Evolutionary conservation across 345 rosid species (phyloP), one percentile per base, ranked within the genome.

Genomic region (Bretschneidera sinensis): DNA sequence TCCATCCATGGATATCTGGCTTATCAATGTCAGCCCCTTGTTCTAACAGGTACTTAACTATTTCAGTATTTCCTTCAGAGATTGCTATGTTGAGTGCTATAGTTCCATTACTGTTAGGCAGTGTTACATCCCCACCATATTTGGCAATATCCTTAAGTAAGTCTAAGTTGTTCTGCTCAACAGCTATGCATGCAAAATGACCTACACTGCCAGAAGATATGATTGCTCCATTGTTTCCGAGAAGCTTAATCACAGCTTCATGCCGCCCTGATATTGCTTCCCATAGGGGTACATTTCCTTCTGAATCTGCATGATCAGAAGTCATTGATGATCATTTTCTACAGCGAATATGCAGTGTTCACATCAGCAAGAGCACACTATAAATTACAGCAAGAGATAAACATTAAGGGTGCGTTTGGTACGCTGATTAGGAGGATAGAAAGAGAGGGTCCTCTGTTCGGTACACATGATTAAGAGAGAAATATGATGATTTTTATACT

Each of bases 241-340:
- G 81, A 35, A 83, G 77, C 58, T 82, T 81, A 13, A 75, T 60
- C 52, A 82, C 76, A 1, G 60, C 55, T 28, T 80, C 59, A 55
- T 89, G 92, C 57, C 75, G 64, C 54, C 89, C 92, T 55, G 64
- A 31, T 50, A 92, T 69, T 60, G 98, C 97, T 70, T 89, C 97
- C 98, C 95, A 92, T 35, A 92, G 65, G 0, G 98, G 88, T 22
- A 92, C 83, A 49, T 60, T 87, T 45, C 97, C 95, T 76, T 89
- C 92, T 0, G 80, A 69, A 77, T 92, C 98, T 92, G 87, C 67
- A 63, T 9, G 35, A 64, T 20, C 11, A 57, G 45, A 47, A 59
- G 24, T 15, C 22, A 9, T 24, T 2, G 18, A 55, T 14, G 31
- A 22, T 43, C 35, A 4, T 31, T 31, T 9, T 31, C 35, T 31